A percentile compares a stretch with the other conserved stretches of the same genome.
Conservation (phyloP, 352 stramenopile genomes). For the Phytophthora quininea region DNA sequence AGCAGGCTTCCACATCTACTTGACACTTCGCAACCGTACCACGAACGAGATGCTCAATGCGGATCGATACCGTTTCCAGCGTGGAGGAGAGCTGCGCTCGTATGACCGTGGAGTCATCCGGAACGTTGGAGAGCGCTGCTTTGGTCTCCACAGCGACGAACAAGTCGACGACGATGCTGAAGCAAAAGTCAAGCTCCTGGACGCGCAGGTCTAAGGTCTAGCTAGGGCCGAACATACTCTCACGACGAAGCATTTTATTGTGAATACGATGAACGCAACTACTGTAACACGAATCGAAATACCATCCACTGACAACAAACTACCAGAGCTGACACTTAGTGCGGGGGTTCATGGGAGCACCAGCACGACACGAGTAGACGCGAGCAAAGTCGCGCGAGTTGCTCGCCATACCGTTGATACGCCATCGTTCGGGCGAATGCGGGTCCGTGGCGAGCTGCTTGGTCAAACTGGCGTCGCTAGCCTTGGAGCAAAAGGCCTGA, state of each 20-base stretch:
- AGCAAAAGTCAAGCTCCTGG: slow-evolving; percentile 32
- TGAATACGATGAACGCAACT: slow-evolving; percentile 14
- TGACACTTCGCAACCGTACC: slow-evolving; percentile 74
- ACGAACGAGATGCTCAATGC: slow-evolving; percentile 83
- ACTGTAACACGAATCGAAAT: neutral
- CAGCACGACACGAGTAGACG: slow-evolving; percentile 60
- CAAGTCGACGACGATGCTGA: slow-evolving; percentile 20
- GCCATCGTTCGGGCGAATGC: slow-evolving; percentile 73
- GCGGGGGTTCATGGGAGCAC: slow-evolving; percentile 70
- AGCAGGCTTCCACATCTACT: slow-evolving; percentile 74
- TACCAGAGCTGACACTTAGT: slow-evolving; percentile 84
- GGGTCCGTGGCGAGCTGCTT: slow-evolving; percentile 60
- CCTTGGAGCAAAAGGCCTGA: slow-evolving; percentile 73
- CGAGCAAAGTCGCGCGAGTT: slow-evolving; percentile 76
- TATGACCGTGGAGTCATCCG: slow-evolving; percentile 54
- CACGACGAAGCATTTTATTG: slow-evolving; percentile 21
- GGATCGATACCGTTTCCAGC: slow-evolving; percentile 65
- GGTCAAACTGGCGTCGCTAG: slow-evolving; percentile 59
- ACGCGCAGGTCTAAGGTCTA: slow-evolving; percentile 21
- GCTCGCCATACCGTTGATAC: slow-evolving; percentile 79
- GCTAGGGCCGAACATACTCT: neutral
- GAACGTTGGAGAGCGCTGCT: slow-evolving; percentile 55
- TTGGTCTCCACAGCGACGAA: slow-evolving; percentile 19
- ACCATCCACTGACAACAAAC: neutral
- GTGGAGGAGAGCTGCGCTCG: slow-evolving; percentile 35